Conservation (phyloP, 192 early-diverging fungal species). For the Kickxella alabastrina region DNA sequence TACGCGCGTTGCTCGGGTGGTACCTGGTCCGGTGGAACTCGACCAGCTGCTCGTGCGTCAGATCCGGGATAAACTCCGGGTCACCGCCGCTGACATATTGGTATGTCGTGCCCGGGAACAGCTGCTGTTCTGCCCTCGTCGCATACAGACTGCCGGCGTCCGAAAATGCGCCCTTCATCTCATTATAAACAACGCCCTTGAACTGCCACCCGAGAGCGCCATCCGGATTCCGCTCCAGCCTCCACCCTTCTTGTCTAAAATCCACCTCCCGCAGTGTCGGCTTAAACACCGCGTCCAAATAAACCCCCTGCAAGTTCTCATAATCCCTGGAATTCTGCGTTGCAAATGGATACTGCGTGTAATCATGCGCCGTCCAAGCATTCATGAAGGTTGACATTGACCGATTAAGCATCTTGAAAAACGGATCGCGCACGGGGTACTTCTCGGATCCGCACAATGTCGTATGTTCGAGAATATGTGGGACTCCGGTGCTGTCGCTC, state of each 20-base stretch:
- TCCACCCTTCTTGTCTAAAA: constrained; percentile 94
- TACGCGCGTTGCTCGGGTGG: constrained; percentile 88
- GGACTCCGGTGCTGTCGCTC: constrained; percentile 76
- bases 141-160: constrained; percentile 79
- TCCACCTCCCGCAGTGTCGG: constrained; percentile 78
- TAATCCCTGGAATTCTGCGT: constrained; percentile 88
- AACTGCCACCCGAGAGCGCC: constrained; percentile 49
- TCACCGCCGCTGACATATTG: constrained; percentile 85
- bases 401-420: constrained; percentile 97
- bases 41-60: constrained; percentile 78
- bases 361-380: constrained; percentile 84
- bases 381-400: constrained; percentile 98
- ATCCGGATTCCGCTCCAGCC: constrained; percentile 75
- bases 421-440: constrained; percentile 96
- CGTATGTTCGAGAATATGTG: constrained; percentile 95
- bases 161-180: constrained; percentile 92
- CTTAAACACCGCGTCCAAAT: constrained; percentile 86
- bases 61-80: constrained; percentile 77
- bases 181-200: constrained; percentile 97
- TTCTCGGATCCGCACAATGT: constrained; percentile 83
- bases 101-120: constrained; percentile 85
- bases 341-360: constrained; percentile 91
- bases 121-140: constrained; percentile 68
- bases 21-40: constrained; percentile 83
- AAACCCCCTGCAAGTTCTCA: constrained; percentile 82